Conservation (phyloP, 305 asterid species). For the Fraxinus ornus region DNA sequence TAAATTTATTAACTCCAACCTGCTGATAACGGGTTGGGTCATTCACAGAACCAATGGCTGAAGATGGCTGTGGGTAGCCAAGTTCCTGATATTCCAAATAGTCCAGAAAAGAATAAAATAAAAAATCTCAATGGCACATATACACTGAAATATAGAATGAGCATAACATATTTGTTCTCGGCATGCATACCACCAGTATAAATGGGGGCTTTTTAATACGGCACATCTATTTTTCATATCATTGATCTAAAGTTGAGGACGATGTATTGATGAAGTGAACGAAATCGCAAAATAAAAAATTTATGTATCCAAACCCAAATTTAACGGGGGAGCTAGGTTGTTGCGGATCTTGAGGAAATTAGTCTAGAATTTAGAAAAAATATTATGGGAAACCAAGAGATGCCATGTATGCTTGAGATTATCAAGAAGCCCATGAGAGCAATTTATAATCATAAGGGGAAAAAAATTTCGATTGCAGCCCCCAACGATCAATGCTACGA, state of each 20-base stretch:
- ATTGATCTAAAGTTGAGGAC: not conserved
- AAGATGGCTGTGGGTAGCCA: conserved; percentile 46
- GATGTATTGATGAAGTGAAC: not conserved
- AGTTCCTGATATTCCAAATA: conserved; percentile 44
- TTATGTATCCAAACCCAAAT: not conserved
- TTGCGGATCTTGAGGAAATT: not conserved
- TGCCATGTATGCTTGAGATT: not conserved
- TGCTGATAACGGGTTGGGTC: conserved; percentile 62
- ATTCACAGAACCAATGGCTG: conserved; percentile 41
- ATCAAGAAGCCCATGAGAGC: not conserved
- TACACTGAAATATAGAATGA: not conserved
- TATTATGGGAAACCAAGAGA: not conserved
- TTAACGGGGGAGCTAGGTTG: not conserved
- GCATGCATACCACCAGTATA: not conserved
- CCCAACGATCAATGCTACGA: not conserved
- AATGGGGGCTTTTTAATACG: not conserved
- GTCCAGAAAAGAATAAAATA: not conserved
- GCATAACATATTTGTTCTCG: not conserved
- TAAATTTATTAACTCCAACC: conserved; percentile 35
- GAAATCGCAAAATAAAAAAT: not conserved
- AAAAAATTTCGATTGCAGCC: not conserved
- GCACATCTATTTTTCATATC: conserved; percentile 3
- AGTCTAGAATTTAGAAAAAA: not conserved
- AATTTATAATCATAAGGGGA: not conserved
- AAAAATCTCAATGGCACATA: not conserved